phyloP scores from a whole-genome alignment of 108 stramenopile species.

The Nitzschia sp. region DNA sequence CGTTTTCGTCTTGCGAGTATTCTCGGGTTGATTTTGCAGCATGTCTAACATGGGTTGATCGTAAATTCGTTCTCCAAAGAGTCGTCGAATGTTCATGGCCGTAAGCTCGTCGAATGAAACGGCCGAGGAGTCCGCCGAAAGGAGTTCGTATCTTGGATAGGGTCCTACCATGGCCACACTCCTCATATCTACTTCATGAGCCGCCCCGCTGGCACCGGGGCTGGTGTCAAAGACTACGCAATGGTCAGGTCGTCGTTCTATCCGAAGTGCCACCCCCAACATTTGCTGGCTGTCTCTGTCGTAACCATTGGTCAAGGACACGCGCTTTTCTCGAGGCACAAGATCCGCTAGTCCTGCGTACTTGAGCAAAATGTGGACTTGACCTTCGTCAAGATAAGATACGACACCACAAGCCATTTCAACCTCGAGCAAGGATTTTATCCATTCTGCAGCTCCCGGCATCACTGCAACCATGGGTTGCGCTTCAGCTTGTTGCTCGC shows the following conservation, averaged over 20 bases:
- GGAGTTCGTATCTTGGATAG: constrained; percentile 73
- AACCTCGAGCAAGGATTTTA: constrained; percentile 59
- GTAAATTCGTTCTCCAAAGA: constrained; percentile 53
- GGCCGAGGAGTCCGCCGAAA: constrained; percentile 66
- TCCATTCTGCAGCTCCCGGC: constrained; percentile 56
- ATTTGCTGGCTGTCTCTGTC: constrained; percentile 56
- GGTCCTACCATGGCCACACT: constrained; percentile 61
- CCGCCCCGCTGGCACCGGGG: constrained; percentile 52
- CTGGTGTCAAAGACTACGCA: constrained; percentile 79
- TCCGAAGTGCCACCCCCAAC: constrained; percentile 65
- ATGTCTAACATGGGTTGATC: constrained; percentile 48
- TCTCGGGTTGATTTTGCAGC: constrained; percentile 15
- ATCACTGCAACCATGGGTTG: constrained; percentile 40
- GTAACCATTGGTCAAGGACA: constrained; percentile 47
- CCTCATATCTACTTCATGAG: constrained; percentile 77
- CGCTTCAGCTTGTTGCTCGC: constrained; percentile 25
- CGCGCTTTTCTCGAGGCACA: constrained; percentile 61
- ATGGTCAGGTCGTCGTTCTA: constrained; percentile 73
- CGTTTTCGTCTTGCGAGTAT: constrained; percentile 24
- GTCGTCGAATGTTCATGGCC: constrained; percentile 58
- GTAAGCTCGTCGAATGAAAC: constrained; percentile 42
- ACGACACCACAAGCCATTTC: constrained; percentile 77
- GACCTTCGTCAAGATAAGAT: constrained; percentile 58
- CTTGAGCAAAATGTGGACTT: constrained; percentile 58
- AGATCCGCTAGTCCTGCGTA: constrained; percentile 64